Conservation (phyloP, 73 alveolate genomes). For the Halteria grandinella region DNA sequence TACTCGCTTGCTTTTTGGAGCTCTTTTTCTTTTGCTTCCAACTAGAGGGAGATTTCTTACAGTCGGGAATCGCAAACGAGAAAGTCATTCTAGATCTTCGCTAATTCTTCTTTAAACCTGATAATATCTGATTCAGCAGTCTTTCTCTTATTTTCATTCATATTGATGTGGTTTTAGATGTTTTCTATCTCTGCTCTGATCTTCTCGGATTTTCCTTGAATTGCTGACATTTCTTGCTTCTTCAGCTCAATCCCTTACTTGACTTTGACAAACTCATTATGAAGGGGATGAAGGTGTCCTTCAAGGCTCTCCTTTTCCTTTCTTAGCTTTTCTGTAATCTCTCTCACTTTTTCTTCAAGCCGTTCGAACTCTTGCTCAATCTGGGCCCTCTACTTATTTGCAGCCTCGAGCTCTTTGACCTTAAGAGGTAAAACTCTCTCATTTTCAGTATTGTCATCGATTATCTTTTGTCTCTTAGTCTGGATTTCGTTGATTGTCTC, state of each 20-base stretch:
- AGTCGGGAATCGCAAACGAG: too few species aligned
- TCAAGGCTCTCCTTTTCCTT: slow-evolving; percentile 44
- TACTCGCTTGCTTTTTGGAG: too few species aligned
- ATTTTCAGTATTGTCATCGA: slow-evolving; percentile 38
- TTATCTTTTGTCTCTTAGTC: slow-evolving; percentile 46
- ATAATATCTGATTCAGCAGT: too few species aligned
- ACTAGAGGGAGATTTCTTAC: too few species aligned
- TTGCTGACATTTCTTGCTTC: slow-evolving; percentile 43
- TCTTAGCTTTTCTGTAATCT: slow-evolving; percentile 52
- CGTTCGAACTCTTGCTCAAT: slow-evolving; percentile 34
- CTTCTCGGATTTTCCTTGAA: slow-evolving; percentile 57
- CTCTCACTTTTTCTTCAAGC: slow-evolving; percentile 38
- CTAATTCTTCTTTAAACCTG: too few species aligned
- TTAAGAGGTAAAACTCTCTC: slow-evolving; percentile 36
- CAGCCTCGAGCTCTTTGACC: slow-evolving; percentile 34
- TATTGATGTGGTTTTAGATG: not conserved
- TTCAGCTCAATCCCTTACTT: slow-evolving; percentile 15
- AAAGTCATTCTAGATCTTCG: too few species aligned
- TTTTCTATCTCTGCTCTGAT: slow-evolving; percentile 22
- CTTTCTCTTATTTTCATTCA: not conserved
- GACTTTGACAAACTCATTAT: not conserved
- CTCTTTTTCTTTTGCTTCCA: too few species aligned
- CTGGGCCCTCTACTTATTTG: not conserved
- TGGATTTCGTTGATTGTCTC: slow-evolving; percentile 30
- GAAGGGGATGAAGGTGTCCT: slow-evolving; percentile 34